Conservation (phyloP, 75 land plant species). For the Picea sitchensis region DNA sequence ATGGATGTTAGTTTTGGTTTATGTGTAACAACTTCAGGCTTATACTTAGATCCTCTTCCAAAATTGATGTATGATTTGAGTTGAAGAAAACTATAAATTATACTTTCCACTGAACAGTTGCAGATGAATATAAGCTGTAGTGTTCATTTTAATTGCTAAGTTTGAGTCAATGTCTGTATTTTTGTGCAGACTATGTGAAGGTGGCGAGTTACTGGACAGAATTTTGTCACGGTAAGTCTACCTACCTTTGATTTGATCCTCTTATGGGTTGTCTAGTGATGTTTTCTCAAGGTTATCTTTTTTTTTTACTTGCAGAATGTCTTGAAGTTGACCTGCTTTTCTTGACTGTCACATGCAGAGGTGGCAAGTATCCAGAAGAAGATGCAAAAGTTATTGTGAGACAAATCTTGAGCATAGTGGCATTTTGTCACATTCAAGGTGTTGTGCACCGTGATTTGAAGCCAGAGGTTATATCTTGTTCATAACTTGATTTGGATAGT, state of each 20-base stretch:
- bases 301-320: not conserved
- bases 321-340: not conserved
- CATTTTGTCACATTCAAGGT: slow-evolving; percentile 90
- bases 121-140: too few relatives aligned
- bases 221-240: slow-evolving; percentile 44
- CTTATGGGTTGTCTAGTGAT: not conserved
- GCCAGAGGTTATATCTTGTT: slow-evolving; percentile 60
- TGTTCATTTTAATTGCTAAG: too few relatives aligned
- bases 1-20: too few relatives aligned
- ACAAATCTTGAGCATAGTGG: slow-evolving; percentile 75
- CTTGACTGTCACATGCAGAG: slow-evolving; percentile 25
- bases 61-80: too few relatives aligned
- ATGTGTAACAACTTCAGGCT: too few relatives aligned
- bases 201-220: slow-evolving; percentile 63
- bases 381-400: slow-evolving; percentile 72
- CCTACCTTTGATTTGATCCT: not conserved
- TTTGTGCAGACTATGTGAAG: slow-evolving; percentile 32
- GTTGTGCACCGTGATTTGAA: slow-evolving; percentile 91
- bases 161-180: too few relatives aligned
- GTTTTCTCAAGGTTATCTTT: not conserved
- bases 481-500: not conserved
- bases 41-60: too few relatives aligned
- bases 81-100: too few relatives aligned
- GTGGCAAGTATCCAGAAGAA: slow-evolving; percentile 70
- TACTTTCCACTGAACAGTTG: too few relatives aligned